Base-by-base conservation (phyloP, 2,329 filamentous ascomycete species). In the Acrodontium crateriforme region DNA sequence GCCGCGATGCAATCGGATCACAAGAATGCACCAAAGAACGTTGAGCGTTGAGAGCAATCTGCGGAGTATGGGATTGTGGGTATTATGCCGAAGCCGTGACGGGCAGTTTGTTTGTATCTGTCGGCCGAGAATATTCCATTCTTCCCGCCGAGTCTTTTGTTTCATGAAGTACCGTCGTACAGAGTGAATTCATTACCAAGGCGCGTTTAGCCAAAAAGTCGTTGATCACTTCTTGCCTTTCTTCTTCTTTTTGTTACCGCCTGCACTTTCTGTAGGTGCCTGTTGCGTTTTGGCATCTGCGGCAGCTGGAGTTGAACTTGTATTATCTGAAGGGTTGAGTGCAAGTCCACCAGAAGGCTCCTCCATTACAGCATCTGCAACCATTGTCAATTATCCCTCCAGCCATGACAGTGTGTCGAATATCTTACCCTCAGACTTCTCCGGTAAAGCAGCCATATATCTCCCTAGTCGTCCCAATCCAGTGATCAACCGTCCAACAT, bases 401-500 rank as follows among this genome's bases (percentile, higher is more conserved):
- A 22, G n/a, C 20, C n/a, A 22, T 12, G 13, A 8, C 20, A 22
- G 10, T 4, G 20, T 8, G 13, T 10, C 20, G 18, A 20, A 5
- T 22, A 34, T 13, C 43, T 20, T 36, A 49, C 56, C 56, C 30
- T 59, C 58, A 21, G 43, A 38, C 19, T 50, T 47, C 34, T 60
- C 56, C 6, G 60, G 59, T 35, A 64, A 39, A 9, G 58, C 62
- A 9, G 61, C 69, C 57, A 72, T 71, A 5, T 64, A 58, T 30
- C 74, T 67, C n/a, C 77, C 82, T 41, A 94, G 56, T 32, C 71
- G 68, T 1, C 83, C 84, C 37, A 98, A 55, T 23, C 76, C 71
- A 28, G 73, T 71, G 32, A 98, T 71, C 45, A 98, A 59, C 16
- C 89, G 67, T 14, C 78, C 77, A 7, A 98, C 84, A 58, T 95